A percentile compares a stretch with the other conserved stretches of the same genome.
Conservation (phyloP, 345 rosid genomes). For the Camelina hispida region DNA sequence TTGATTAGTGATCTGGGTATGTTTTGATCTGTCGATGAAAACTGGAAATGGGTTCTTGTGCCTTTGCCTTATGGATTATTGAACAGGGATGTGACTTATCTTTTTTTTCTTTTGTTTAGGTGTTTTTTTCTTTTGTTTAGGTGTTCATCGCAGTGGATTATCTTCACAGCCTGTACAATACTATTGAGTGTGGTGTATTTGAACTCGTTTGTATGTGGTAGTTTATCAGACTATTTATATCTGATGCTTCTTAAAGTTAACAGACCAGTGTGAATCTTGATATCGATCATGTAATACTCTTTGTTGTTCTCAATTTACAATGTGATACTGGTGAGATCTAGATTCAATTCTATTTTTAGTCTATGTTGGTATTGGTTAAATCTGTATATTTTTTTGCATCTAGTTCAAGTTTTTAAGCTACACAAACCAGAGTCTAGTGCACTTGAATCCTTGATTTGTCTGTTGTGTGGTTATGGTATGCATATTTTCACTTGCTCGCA, state of each 20-base stretch:
- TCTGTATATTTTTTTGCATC: not conserved
- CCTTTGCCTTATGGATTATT: conserved; percentile 4
- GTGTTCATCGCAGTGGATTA: conserved; percentile 87
- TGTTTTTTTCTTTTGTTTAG: no score
- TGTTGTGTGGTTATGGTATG: conserved; percentile 12
- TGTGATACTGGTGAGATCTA: conserved; percentile 24
- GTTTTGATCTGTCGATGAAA: conserved; percentile 28
- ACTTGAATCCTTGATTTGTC: conserved; percentile 4
- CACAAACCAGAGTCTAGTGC: conserved; percentile 4
- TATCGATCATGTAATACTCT: not conserved
- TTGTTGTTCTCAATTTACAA: not conserved
- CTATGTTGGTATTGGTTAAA: conserved; percentile 4
- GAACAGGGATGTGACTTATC: conserved; percentile 8
- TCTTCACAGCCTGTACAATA: conserved; percentile 83
- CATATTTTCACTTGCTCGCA: not conserved
- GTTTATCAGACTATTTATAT: not conserved
- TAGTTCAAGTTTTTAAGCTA: not conserved
- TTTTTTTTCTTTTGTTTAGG: conserved; percentile 51
- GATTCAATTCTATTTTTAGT: conserved; percentile 35
- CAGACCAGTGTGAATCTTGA: not conserved
- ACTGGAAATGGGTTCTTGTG: conserved; percentile 1
- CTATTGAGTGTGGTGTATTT: not conserved
- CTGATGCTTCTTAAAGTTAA: not conserved
- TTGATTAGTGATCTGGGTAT: conserved; percentile 40
- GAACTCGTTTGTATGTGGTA: conserved; percentile 1